A percentile compares a stretch with the other conserved stretches of the same genome.
Evolutionary conservation across 2,329 filamentous ascomycete genomes (phyloP).

Genomic region (Fusarium solani-melongenae): DNA sequence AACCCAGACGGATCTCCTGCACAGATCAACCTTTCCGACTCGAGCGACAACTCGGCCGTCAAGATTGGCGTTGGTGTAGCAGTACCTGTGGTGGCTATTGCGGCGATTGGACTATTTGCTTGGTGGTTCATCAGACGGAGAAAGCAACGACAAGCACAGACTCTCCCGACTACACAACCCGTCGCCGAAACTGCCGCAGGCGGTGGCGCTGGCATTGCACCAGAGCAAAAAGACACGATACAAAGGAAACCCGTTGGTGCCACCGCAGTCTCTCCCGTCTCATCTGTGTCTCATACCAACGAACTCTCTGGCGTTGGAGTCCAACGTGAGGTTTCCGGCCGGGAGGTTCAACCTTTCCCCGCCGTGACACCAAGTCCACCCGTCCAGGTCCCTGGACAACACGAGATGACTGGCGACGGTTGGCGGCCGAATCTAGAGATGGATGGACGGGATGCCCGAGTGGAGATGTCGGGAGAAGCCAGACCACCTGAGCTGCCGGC

Average conservation of each 20-base stretch:
- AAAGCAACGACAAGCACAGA: constrained; percentile 12
- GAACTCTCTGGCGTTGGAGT: constrained; percentile 28
- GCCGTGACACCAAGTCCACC: constrained; percentile 32
- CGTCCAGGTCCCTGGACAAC: constrained; percentile 28
- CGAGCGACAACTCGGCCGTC: constrained; percentile 14
- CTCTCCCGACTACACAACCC: constrained; percentile 4
- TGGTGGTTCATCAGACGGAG: constrained; percentile 31
- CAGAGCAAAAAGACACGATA: constrained; percentile 21
- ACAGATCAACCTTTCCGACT: constrained; percentile 11
- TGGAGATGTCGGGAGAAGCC: constrained; percentile 31
- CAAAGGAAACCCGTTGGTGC: constrained; percentile 32
- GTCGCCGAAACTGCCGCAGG: constrained; percentile 21
- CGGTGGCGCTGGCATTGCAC: neutral
- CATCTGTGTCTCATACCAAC: constrained; percentile 31
- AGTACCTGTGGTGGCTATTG: constrained; percentile 25
- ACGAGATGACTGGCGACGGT: constrained; percentile 36
- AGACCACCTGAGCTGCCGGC: constrained; percentile 29
- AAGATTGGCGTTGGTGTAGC: constrained; percentile 39
- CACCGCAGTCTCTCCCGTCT: constrained; percentile 34
- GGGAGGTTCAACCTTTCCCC: constrained; percentile 24
- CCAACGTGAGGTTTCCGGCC: constrained; percentile 29
- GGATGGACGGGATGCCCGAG: constrained; percentile 27
- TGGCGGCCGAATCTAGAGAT: constrained; percentile 35
- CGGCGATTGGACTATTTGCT: constrained; percentile 7
- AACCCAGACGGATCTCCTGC: constrained; percentile 35